Evolutionary conservation across 2,329 filamentous ascomycete species (phyloP).

Genomic region (Neofusicoccum ribis): DNA sequence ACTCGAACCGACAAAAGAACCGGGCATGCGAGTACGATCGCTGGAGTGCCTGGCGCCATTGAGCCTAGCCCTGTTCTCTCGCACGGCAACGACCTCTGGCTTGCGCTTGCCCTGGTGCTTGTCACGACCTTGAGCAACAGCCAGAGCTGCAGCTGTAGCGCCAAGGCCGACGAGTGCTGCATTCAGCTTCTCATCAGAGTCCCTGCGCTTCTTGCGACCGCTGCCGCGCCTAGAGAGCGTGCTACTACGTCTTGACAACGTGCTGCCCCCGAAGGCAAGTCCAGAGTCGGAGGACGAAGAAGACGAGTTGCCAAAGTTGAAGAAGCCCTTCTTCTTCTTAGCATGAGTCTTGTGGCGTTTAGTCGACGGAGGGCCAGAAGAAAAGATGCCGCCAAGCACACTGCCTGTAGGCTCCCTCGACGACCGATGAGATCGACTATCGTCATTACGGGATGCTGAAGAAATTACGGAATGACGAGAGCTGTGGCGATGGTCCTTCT

Average conservation of each 20-base stretch:
- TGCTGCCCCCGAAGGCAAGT: slow-evolving; percentile 47
- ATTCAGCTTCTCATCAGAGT: slow-evolving; percentile 49
- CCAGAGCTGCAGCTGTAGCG: slow-evolving; percentile 51
- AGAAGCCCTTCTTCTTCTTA: slow-evolving; percentile 49
- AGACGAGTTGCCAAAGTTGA: slow-evolving; percentile 50
- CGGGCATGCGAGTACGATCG: slow-evolving; percentile 26
- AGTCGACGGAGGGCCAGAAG: slow-evolving; percentile 47
- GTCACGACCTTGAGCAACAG: slow-evolving; percentile 41
- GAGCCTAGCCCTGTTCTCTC: slow-evolving; percentile 31
- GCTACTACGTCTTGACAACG: slow-evolving; percentile 16
- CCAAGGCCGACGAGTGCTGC: slow-evolving; percentile 49
- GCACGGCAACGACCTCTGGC: slow-evolving; percentile 37
- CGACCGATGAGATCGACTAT: slow-evolving; percentile 27
- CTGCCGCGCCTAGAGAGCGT: slow-evolving; percentile 29
- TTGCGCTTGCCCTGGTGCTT: slow-evolving; percentile 27
- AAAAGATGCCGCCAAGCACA: slow-evolving; percentile 57
- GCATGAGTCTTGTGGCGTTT: slow-evolving; percentile 32
- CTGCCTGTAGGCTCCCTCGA: slow-evolving; percentile 24
- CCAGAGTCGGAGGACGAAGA: slow-evolving; percentile 48
- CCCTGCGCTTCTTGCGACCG: slow-evolving; percentile 33
- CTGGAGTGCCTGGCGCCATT: slow-evolving; percentile 18
- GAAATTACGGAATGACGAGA: slow-evolving; percentile 9
- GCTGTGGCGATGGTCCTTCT: slow-evolving; percentile 1
- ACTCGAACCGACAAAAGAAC: slow-evolving; percentile 24
- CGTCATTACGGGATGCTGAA: not conserved